A percentile compares a stretch with the other conserved stretches of the same genome.
Conservation (phyloP, 352 stramenopile species). For the Pythium graminicola region DNA sequence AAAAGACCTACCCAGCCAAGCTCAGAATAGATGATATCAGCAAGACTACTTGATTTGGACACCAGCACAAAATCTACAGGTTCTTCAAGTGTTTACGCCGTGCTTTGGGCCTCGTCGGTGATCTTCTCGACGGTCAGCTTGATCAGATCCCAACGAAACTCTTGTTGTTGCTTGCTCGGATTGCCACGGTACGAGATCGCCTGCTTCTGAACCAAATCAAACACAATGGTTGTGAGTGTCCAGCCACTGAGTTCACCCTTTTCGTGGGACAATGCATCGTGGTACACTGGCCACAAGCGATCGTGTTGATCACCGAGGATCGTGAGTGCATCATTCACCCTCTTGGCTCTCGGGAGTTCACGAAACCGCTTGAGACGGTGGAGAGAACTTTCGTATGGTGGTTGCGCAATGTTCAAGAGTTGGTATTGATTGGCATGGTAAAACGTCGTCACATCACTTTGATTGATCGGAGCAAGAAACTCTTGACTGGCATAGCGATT, state of each 20-base stretch:
- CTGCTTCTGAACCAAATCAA: slow-evolving; percentile 38
- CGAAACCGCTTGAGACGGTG: slow-evolving; percentile 58
- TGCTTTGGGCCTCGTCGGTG: not conserved
- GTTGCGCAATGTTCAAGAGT: slow-evolving; percentile 48
- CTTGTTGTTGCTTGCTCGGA: slow-evolving; percentile 24
- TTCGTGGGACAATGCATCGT: slow-evolving; percentile 50
- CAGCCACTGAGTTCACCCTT: slow-evolving; percentile 57
- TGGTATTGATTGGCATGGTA: slow-evolving; percentile 80
- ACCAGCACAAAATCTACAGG: too few relatives aligned
- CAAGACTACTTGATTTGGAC: too few relatives aligned
- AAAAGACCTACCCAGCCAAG: not conserved
- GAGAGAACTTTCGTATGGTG: slow-evolving; percentile 57
- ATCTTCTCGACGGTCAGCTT: slow-evolving; percentile 29
- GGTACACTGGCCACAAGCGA: slow-evolving; percentile 50
- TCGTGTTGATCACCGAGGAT: slow-evolving; percentile 68
- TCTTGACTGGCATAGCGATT: slow-evolving; percentile 46
- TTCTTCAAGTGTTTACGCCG: too few relatives aligned
- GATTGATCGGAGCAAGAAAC: slow-evolving; percentile 13
- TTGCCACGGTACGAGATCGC: slow-evolving; percentile 50
- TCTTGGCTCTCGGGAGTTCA: slow-evolving; percentile 35
- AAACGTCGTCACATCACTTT: slow-evolving; percentile 29
- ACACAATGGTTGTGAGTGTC: slow-evolving; percentile 64
- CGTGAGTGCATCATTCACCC: slow-evolving; percentile 34
- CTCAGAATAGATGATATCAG: slow-evolving; percentile 3
- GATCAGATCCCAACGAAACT: slow-evolving; percentile 46